These are phyloP conservation scores for Pyrenopolyporus hunteri DNA, from an alignment of 495 filamentous ascomycete genomes.

Conservation along the genomic window DNA sequence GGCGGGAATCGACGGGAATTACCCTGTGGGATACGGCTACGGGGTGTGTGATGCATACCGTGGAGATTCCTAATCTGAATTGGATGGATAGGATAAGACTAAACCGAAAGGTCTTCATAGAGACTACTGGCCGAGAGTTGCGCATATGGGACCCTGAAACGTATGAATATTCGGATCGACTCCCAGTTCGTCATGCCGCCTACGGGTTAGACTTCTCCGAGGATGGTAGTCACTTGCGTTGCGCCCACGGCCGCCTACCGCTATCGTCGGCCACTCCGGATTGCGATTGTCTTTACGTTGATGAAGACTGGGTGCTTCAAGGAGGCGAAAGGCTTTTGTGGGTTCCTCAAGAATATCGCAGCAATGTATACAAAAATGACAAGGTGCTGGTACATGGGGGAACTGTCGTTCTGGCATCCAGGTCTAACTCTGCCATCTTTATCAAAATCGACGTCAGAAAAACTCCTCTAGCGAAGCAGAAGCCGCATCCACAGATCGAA, in stretches of 20 bases:
- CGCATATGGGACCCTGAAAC: slow-evolving; percentile 2
- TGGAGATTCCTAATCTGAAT: too few species aligned
- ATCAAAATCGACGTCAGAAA: slow-evolving; percentile 11
- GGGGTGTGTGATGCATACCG: not conserved
- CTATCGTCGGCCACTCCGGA: not conserved
- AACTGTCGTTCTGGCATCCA: not conserved
- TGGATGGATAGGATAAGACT: not conserved
- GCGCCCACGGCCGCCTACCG: not conserved
- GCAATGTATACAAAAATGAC: not conserved
- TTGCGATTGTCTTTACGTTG: slow-evolving; percentile 4
- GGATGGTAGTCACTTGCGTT: not conserved
- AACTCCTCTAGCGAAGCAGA: slow-evolving; percentile 9
- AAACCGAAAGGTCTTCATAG: not conserved
- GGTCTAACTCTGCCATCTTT: not conserved
- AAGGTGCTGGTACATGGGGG: not conserved
- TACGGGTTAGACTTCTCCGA: not conserved
- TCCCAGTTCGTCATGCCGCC: not conserved
- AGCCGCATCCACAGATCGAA: too few species aligned
- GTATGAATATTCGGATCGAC: not conserved
- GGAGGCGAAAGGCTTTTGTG: slow-evolving; percentile 9
- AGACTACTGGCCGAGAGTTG: not conserved
- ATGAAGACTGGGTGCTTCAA: slow-evolving; percentile 6
- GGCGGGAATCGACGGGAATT: not conserved
- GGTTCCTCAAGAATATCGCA: not conserved
- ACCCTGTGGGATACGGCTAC: not conserved